Evolutionary conservation across 306 rosid species (phyloP).

Genomic region (Cyclanthera cordifolia): DNA sequence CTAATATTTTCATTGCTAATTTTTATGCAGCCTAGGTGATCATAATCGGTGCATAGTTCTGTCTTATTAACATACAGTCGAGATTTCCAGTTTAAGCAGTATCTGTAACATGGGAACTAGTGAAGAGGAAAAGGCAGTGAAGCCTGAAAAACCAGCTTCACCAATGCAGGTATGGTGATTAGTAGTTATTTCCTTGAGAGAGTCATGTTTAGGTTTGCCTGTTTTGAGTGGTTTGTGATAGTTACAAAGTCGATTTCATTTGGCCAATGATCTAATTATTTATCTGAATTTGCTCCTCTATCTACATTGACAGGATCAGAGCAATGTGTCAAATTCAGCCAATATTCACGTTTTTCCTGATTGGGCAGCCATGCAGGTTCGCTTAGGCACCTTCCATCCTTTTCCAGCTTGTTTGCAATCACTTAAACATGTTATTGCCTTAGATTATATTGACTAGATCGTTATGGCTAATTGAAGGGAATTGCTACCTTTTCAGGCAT

Average conservation of each 20-base stretch:
- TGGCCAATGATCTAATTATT: not conserved
- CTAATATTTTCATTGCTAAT: not conserved
- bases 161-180: conserved; percentile 46
- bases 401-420: not conserved
- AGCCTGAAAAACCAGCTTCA: conserved; percentile 56
- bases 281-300: not conserved
- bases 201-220: not conserved
- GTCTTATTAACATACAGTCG: not conserved
- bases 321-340: conserved; percentile 37
- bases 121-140: conserved; percentile 52
- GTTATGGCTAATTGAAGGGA: conserved; percentile 12
- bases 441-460: not conserved
- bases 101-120: conserved; percentile 49
- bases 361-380: conserved; percentile 93
- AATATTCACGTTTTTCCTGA: conserved; percentile 67
- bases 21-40: conserved; percentile 5
- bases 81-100: conserved; percentile 12
- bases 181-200: not conserved
- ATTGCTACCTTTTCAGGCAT: conserved; percentile 42
- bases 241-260: not conserved
- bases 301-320: conserved; percentile 45
- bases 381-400: too few relatives aligned
- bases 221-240: not conserved
- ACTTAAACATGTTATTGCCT: not conserved
- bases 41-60: not conserved